Evolutionary conservation across 345 rosid species (phyloP), one percentile per base, ranked within the genome.

Genomic region (Syzygium aromaticum): DNA sequence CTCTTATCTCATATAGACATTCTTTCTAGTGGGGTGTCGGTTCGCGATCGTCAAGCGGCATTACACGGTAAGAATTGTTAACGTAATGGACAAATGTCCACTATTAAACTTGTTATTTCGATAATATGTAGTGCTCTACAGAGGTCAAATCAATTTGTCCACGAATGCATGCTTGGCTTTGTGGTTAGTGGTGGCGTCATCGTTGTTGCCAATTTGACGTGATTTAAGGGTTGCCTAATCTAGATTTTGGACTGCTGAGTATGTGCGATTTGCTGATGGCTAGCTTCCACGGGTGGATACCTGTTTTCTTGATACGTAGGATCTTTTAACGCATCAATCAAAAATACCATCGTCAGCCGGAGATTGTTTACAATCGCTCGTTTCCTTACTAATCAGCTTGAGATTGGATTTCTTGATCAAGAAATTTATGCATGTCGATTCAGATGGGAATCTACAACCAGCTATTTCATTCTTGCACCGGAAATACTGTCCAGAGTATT

Each of bases 61-160:
- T 13, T 12, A n/a, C 38, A 13, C 6, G 67, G 33, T n/a, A 3
- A n/a, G 17, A 2, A 61, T n/a, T n/a, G 38, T n/a, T n/a, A 16
- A 61, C n/a, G 33, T 30, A 61, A 61, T 61, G 73, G 19, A n/a
- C 73, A 61, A 12, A 61, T n/a, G 30, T 57, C 30, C 64, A 57
- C 64, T 0, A 2, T 59, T 27, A 54, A 54, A 54, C 14, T 13
- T 61, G 10, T 16, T 1, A n/a, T n/a, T 61, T 0, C 15, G 0
- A 61, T 0, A 61, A 14, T 61, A n/a, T 13, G 33, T 14, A 16
- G 30, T n/a, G 73, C 73, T n/a, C 13, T 17, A 61, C 17, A n/a
- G 0, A 61, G 73, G 4, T 61, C 33, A n/a, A n/a, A 61, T 12
- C 8, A 61, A 5, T 12, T n/a, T 3, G 28, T n/a, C 8, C 8